phyloP scores from a whole-genome alignment of 2,329 filamentous ascomycete genomes.

The Cercospora berteroae region DNA sequence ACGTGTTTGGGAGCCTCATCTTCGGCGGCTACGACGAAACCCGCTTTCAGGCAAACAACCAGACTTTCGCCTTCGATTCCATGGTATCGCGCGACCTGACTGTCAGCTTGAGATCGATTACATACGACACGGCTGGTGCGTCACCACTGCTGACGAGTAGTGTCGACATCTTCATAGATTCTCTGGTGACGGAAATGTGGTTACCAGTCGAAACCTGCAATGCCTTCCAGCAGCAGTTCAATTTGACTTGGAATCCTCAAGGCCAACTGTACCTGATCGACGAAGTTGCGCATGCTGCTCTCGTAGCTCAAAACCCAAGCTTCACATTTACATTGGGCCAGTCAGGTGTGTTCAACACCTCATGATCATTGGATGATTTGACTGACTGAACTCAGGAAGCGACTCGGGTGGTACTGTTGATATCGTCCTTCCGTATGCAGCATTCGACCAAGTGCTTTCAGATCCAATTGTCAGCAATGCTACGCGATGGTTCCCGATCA shows the following conservation, averaged over 20 bases:
- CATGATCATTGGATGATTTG: not conserved
- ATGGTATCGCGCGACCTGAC: conserved; percentile 27
- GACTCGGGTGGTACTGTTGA: conserved; percentile 19
- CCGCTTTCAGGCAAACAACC: not conserved
- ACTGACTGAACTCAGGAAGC: not conserved
- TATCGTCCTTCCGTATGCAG: conserved; percentile 41
- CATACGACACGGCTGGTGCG: not conserved
- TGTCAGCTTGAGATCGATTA: conserved; percentile 26
- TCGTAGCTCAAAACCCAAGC: conserved; percentile 36
- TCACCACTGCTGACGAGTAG: not conserved
- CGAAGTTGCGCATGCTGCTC: conserved; percentile 34
- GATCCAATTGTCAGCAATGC: conserved; percentile 34
- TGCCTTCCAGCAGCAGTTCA: not conserved
- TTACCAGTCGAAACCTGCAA: conserved; percentile 33
- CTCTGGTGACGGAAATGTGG: conserved; percentile 43
- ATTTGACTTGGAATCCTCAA: conserved; percentile 19
- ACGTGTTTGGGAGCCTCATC: conserved; percentile 31
- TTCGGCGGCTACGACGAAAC: conserved; percentile 41
- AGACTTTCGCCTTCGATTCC: conserved; percentile 23
- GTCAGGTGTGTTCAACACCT: not conserved
- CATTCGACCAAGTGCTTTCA: conserved; percentile 38
- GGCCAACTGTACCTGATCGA: conserved; percentile 42
- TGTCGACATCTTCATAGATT: conserved; percentile 35
- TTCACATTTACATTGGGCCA: conserved; percentile 38
- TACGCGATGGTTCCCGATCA: conserved; percentile 29